Conservation (phyloP, 2,329 filamentous ascomycete genomes). For the Hypoxylon rubiginosum region DNA sequence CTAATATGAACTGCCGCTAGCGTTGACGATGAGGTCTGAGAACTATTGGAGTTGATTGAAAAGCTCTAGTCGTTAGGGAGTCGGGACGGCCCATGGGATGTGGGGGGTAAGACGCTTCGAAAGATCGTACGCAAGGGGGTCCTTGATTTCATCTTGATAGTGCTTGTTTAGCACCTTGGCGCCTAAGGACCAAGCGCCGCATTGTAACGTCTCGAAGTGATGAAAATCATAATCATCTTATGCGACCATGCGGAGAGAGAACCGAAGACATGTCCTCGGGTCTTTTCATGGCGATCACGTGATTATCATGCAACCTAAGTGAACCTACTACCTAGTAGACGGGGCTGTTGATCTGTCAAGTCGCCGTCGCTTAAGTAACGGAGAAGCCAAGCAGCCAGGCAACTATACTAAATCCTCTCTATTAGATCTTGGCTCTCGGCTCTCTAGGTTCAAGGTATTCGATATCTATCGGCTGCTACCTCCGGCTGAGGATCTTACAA, state of each 20-base stretch:
- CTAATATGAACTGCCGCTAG: constrained; percentile 15
- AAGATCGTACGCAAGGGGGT: constrained; percentile 10
- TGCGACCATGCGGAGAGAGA: background rate
- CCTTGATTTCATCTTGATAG: constrained; percentile 13
- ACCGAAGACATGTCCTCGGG: constrained; percentile 2
- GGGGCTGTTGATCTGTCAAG: too few species aligned
- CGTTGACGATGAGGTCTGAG: background rate
- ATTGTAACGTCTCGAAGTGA: background rate
- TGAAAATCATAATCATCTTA: background rate
- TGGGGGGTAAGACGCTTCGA: constrained; percentile 22
- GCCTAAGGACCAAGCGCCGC: background rate
- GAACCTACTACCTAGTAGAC: background rate
- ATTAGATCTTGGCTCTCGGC: too few species aligned
- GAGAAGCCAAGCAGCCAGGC: too few species aligned
- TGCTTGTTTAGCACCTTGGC: too few species aligned
- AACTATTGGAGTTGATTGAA: background rate
- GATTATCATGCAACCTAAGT: background rate
- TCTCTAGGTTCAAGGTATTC: too few species aligned
- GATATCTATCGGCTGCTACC: too few species aligned
- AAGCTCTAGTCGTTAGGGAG: constrained; percentile 5
- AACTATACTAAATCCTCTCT: too few species aligned
- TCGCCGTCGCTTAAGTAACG: background rate
- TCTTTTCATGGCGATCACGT: background rate
- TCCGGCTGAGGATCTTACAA: too few species aligned
- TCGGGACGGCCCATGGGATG: constrained; percentile 26